These are phyloP conservation scores for Penicillium aurantiogriseum DNA, from an alignment of 2,329 filamentous ascomycete species.

Conservation along the genomic window DNA sequence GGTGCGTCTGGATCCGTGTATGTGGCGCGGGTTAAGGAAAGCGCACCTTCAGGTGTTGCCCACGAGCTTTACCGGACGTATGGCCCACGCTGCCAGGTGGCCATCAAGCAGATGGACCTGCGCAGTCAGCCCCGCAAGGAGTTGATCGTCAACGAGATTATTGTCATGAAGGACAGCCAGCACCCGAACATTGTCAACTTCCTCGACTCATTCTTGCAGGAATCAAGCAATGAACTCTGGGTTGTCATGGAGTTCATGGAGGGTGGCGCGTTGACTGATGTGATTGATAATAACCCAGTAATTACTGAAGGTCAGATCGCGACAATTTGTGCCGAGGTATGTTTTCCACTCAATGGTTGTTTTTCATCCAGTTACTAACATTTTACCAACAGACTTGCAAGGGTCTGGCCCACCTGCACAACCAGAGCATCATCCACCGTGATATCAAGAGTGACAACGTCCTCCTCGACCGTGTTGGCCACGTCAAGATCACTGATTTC, in stretches of 20 bases:
- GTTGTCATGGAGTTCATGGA: constrained; percentile 99
- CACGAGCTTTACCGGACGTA: constrained; percentile 75
- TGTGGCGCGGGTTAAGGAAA: constrained; percentile 91
- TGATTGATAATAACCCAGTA: constrained; percentile 94
- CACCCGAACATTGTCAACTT: constrained; percentile 99
- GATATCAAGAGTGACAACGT: constrained; percentile 99
- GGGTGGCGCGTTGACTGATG: constrained; percentile 92
- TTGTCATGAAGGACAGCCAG: constrained; percentile 99
- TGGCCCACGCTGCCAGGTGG: constrained; percentile 81
- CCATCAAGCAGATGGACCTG: constrained; percentile 99
- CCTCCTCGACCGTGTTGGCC: constrained; percentile 85
- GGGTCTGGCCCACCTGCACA: constrained; percentile 89
- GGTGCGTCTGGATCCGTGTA: constrained; percentile 98
- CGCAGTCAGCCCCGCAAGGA: constrained; percentile 97
- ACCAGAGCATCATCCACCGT: constrained; percentile 95
- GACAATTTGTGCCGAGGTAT: constrained; percentile 92
- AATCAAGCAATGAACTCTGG: constrained; percentile 95
- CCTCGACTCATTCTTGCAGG: constrained; percentile 91
- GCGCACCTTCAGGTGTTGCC: constrained; percentile 75
- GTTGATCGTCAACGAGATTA: constrained; percentile 98
- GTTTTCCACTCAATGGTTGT: constrained; percentile 26
- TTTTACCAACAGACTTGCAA: constrained; percentile 72
- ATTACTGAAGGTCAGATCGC: constrained; percentile 98
- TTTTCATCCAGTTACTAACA: constrained; percentile 13
- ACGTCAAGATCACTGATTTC: constrained; percentile 99